A percentile compares a stretch with the other conserved stretches of the same genome.
phyloP scores from a whole-genome alignment of 495 filamentous ascomycete genomes.

The Neurospora cerealis region DNA sequence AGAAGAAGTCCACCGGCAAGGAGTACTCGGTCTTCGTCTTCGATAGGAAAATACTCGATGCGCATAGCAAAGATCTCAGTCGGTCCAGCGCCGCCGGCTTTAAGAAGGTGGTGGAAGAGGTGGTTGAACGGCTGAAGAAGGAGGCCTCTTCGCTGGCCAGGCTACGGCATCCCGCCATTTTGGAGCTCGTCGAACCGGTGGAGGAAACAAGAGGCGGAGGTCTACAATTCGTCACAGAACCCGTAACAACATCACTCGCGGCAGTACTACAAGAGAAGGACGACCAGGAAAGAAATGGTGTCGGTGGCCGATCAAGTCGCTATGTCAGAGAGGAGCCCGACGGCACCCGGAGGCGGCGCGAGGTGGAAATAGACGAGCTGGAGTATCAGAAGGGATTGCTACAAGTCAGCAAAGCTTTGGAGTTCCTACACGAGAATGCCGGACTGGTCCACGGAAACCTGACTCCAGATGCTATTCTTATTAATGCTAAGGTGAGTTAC shows the following conservation, averaged over 20 bases:
- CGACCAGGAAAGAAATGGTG: constrained; percentile 62
- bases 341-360: constrained; percentile 61
- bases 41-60: constrained; percentile 75
- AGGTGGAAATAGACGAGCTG: constrained; percentile 91
- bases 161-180: constrained; percentile 78
- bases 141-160: constrained; percentile 81
- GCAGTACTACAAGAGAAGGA: constrained; percentile 80
- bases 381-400: constrained; percentile 94
- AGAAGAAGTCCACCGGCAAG: constrained; percentile 87
- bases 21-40: constrained; percentile 89
- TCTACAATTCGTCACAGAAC: constrained; percentile 91
- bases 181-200: constrained; percentile 90
- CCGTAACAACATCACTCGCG: constrained; percentile 78
- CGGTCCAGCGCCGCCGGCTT: constrained; percentile 49
- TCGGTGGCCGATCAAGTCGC: constrained; percentile 60
- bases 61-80: constrained; percentile 47
- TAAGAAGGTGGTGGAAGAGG: constrained; percentile 77
- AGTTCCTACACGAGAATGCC: constrained; percentile 95
- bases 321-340: constrained; percentile 76
- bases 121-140: constrained; percentile 79
- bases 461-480: constrained; percentile 87
- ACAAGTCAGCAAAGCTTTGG: constrained; percentile 86
- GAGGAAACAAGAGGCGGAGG: constrained; percentile 88
- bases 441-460: constrained; percentile 88
- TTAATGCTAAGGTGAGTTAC: constrained; percentile 74